Conservation (phyloP, 495 filamentous ascomycete species). For the Daldinia caldariorum region DNA sequence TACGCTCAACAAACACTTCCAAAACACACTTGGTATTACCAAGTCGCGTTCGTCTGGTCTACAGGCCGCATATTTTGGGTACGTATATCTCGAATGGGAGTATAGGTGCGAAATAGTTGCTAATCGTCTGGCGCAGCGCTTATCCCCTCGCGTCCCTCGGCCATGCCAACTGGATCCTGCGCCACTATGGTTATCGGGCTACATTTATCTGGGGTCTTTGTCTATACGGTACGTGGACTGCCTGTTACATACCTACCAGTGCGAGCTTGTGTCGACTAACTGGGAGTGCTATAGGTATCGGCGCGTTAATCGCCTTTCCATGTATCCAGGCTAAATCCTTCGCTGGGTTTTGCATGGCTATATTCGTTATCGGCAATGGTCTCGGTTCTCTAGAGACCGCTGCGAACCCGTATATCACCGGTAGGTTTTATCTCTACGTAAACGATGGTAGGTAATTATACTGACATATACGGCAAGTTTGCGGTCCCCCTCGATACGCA, state of each 20-base stretch:
- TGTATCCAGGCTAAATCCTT: slow-evolving; percentile 62
- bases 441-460: background rate
- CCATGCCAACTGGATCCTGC: slow-evolving; percentile 71
- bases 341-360: slow-evolving; percentile 73
- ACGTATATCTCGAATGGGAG: slow-evolving; percentile 15
- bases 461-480: slow-evolving; percentile 47
- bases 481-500: slow-evolving; percentile 73
- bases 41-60: slow-evolving; percentile 50
- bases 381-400: slow-evolving; percentile 77
- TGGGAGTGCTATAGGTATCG: slow-evolving; percentile 33
- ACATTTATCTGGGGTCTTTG: slow-evolving; percentile 68
- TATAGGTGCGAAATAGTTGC: slow-evolving; percentile 1
- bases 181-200: slow-evolving; percentile 69
- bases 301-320: slow-evolving; percentile 55
- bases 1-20: slow-evolving; percentile 54
- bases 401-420: slow-evolving; percentile 72
- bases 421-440: slow-evolving; percentile 27
- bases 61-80: slow-evolving; percentile 53
- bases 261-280: background rate
- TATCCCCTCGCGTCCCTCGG: slow-evolving; percentile 70
- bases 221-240: slow-evolving; percentile 55
- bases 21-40: slow-evolving; percentile 49
- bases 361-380: slow-evolving; percentile 76
- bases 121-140: slow-evolving; percentile 49
- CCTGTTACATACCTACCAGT: background rate